A percentile compares a stretch with the other conserved stretches of the same genome.
These are phyloP conservation scores for Diutina ranongensis DNA, from an alignment of 1,139 yeast species.

Conservation along the genomic window DNA sequence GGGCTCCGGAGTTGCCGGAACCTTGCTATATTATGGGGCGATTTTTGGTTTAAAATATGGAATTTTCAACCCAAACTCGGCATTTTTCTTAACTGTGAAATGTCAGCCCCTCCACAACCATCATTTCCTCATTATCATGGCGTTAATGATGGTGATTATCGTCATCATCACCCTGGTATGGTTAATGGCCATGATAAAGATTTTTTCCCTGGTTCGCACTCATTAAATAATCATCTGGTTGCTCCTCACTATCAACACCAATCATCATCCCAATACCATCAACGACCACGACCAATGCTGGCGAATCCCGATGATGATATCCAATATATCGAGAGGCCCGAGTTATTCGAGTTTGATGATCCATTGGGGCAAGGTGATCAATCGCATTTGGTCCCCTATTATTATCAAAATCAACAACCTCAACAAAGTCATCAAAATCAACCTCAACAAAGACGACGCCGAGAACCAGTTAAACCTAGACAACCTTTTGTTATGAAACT, in stretches of 20 bases:
- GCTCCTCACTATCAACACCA: background rate
- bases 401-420: background rate
- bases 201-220: too few species aligned
- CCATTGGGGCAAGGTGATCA: background rate
- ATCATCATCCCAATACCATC: background rate
- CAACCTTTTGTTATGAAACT: constrained; percentile 89
- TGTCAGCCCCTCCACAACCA: too few species aligned
- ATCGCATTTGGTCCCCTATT: constrained; percentile 3
- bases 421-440: background rate
- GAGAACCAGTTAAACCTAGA: constrained; percentile 27
- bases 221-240: background rate
- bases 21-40: too few species aligned
- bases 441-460: background rate
- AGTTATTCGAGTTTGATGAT: background rate
- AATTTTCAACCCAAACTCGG: too few species aligned
- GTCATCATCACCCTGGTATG: too few species aligned
- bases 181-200: too few species aligned
- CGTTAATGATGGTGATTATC: too few species aligned
- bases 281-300: background rate
- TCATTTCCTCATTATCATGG: too few species aligned
- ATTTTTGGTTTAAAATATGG: too few species aligned
- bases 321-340: constrained; percentile 3
- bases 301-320: constrained; percentile 3
- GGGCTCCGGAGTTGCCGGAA: too few species aligned
- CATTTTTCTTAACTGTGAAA: too few species aligned